Evolutionary conservation across 441 rosid species (phyloP).

Genomic region (Dalechampia spathulata): DNA sequence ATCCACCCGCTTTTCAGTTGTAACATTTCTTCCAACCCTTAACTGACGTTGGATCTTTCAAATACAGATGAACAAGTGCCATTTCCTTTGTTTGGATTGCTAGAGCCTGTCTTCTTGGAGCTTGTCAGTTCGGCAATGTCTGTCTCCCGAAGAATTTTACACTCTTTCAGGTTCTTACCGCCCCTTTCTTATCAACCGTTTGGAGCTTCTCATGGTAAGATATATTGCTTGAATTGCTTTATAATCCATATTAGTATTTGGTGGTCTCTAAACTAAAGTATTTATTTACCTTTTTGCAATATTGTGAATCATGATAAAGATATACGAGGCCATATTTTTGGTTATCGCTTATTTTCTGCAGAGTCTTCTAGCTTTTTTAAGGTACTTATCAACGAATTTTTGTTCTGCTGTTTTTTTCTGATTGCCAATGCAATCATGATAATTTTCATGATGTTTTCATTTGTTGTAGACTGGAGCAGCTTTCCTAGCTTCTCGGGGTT

Average conservation of each 20-base stretch:
- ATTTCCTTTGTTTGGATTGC: no score
- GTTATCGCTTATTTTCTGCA: constrained; percentile 13
- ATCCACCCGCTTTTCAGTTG: no score
- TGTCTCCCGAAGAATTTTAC: constrained; percentile 34
- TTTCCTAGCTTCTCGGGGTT: constrained; percentile 33
- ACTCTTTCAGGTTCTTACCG: constrained; percentile 8
- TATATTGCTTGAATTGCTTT: no score
- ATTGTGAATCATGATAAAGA: no score
- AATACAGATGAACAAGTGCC: no score
- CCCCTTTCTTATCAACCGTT: no score
- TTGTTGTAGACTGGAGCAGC: constrained; percentile 35
- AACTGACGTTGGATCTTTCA: no score
- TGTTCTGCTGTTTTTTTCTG: neutral
- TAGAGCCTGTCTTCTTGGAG: neutral
- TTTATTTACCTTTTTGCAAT: neutral
- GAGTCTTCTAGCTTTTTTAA: constrained; percentile 21
- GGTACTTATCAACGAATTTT: constrained; percentile 17
- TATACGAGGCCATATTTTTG: no score
- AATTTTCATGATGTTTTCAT: constrained; percentile 1
- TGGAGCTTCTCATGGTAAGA: no score
- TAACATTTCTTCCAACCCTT: no score
- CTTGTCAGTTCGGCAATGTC: constrained; percentile 40
- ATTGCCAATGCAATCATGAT: neutral
- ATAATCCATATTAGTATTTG: no score
- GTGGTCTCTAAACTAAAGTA: no score